Conservation (phyloP, 345 rosid genomes). For the Psidium guajava region DNA sequence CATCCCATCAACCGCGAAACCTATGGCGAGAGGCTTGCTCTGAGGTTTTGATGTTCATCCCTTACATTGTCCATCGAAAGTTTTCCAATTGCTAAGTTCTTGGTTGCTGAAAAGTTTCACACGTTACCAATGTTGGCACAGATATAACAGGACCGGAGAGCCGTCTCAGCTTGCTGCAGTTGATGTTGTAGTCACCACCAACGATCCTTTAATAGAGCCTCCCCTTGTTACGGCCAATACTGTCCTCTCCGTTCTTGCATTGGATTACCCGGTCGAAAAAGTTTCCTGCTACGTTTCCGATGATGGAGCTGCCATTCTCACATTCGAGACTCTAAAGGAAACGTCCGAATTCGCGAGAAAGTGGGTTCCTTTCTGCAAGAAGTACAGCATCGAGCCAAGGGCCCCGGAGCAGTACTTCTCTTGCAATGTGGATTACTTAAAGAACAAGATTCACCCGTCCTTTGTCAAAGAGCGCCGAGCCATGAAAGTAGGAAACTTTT, state of each 20-base stretch:
- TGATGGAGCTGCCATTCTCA: slow-evolving; percentile 10
- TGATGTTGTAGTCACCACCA: slow-evolving; percentile 4
- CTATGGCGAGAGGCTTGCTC: slow-evolving; percentile 3
- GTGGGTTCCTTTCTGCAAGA: slow-evolving; percentile 19
- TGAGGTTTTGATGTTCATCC: slow-evolving; percentile 1
- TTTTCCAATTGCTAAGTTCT: not conserved
- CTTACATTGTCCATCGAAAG: not conserved
- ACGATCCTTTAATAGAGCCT: slow-evolving; percentile 7
- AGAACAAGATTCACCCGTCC: slow-evolving; percentile 3
- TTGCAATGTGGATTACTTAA: slow-evolving; percentile 8
- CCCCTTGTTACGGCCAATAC: slow-evolving; percentile 10
- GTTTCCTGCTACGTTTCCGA: slow-evolving; percentile 11
- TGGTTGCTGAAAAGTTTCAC: not conserved
- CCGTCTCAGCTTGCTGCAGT: slow-evolving; percentile 6
- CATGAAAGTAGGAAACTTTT: slow-evolving; percentile 5
- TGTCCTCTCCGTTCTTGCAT: slow-evolving; percentile 5
- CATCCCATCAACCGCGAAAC: slow-evolving; percentile 3
- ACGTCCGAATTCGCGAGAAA: slow-evolving; percentile 10
- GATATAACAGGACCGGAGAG: slow-evolving; percentile 4
- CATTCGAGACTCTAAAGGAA: slow-evolving; percentile 6
- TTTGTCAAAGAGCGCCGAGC: slow-evolving; percentile 12
- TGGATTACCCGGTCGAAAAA: slow-evolving; percentile 7
- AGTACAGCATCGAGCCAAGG: slow-evolving; percentile 4
- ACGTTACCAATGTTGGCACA: not conserved
- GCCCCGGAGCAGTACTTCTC: slow-evolving; percentile 12